These are phyloP conservation scores for Backusella tuberculispora DNA, from an alignment of 192 early-diverging fungal species.

Conservation along the genomic window DNA sequence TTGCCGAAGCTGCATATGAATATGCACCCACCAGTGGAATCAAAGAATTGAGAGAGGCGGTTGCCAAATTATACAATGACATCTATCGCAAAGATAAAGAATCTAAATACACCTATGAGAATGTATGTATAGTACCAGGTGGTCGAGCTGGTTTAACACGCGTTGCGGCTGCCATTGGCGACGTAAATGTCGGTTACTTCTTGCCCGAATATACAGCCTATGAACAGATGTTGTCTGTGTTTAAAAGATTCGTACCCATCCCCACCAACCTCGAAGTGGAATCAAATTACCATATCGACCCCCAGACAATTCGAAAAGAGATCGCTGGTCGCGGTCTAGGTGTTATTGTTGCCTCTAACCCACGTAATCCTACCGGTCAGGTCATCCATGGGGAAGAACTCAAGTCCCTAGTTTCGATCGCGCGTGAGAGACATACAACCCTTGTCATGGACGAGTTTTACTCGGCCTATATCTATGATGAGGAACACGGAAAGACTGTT, in stretches of 20 bases:
- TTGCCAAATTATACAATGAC: slow-evolving; percentile 57
- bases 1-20: slow-evolving; percentile 29
- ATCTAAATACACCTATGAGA: slow-evolving; percentile 55
- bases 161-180: slow-evolving; percentile 52
- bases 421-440: slow-evolving; percentile 46
- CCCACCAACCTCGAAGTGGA: slow-evolving; percentile 55
- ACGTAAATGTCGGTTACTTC: slow-evolving; percentile 60
- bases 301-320: slow-evolving; percentile 45
- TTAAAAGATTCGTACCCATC: slow-evolving; percentile 59
- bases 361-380: slow-evolving; percentile 57
- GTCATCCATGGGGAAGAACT: slow-evolving; percentile 51
- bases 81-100: slow-evolving; percentile 46
- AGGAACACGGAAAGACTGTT: slow-evolving; percentile 45
- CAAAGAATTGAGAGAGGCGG: slow-evolving; percentile 44
- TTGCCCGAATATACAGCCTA: slow-evolving; percentile 56
- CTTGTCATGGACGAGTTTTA: slow-evolving; percentile 62
- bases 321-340: slow-evolving; percentile 50
- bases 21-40: slow-evolving; percentile 55
- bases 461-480: slow-evolving; percentile 55
- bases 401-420: slow-evolving; percentile 43
- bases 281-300: slow-evolving; percentile 49
- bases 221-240: slow-evolving; percentile 49
- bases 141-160: slow-evolving; percentile 59
- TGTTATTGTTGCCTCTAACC: slow-evolving; percentile 56
- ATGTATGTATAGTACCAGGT: slow-evolving; percentile 61